Evolutionary conservation across 352 stramenopile species (phyloP).

Genomic region (Globisporangium polare): DNA sequence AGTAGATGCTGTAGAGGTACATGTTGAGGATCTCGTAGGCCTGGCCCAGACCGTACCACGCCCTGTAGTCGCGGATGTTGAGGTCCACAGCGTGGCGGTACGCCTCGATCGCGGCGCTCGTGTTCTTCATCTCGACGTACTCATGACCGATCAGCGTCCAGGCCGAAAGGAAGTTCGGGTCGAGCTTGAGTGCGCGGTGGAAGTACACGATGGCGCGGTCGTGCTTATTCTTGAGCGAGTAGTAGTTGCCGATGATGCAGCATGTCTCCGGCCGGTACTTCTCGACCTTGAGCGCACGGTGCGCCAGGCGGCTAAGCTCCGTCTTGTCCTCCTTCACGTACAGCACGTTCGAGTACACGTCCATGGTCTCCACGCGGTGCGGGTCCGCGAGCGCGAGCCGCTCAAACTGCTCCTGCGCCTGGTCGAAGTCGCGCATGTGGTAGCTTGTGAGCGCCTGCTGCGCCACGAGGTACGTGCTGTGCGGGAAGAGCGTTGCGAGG

Average conservation of each 20-base stretch:
- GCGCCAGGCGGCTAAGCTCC: conserved; percentile 87
- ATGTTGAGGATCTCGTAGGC: conserved; percentile 99
- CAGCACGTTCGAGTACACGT: conserved; percentile 85
- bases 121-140: conserved; percentile 99
- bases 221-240: conserved; percentile 91
- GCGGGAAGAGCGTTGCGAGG: conserved; percentile 51
- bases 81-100: conserved; percentile 94
- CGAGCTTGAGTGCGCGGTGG: conserved; percentile 92
- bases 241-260: conserved; percentile 94
- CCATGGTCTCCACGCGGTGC: conserved; percentile 77
- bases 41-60: conserved; percentile 98
- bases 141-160: conserved; percentile 99
- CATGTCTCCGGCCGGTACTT: conserved; percentile 98
- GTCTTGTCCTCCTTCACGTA: conserved; percentile 86
- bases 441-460: conserved; percentile 80
- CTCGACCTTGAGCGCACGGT: conserved; percentile 91
- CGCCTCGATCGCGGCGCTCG: conserved; percentile 93
- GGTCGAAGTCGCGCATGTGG: conserved; percentile 81
- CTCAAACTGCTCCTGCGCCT: conserved; percentile 74
- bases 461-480: conserved; percentile 68
- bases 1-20: conserved; percentile 98
- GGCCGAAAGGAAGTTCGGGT: conserved; percentile 93
- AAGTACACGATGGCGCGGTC: conserved; percentile 98
- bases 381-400: conserved; percentile 55
- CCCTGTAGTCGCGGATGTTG: conserved; percentile 93